A percentile compares a stretch with the other conserved stretches of the same genome.
phyloP scores from a whole-genome alignment of 2,329 filamentous ascomycete genomes.

The Pyrenophora tritici-repentis region DNA sequence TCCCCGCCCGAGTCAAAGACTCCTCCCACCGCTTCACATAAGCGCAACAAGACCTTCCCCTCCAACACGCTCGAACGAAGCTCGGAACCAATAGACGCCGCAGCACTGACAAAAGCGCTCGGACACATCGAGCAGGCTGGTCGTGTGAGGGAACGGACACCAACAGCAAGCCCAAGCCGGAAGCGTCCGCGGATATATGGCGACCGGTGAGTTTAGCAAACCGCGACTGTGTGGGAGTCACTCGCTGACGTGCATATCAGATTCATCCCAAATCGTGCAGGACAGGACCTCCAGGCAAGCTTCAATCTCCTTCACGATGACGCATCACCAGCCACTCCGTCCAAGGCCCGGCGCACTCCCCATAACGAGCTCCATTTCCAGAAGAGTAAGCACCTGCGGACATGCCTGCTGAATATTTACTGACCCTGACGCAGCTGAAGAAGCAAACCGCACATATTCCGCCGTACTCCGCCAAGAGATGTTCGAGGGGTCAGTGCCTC shows the following conservation, averaged over 20 bases:
- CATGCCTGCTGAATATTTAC: neutral
- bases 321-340: constrained; percentile 88
- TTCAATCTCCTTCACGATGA: constrained; percentile 92
- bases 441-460: constrained; percentile 93
- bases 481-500: constrained; percentile 88
- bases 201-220: constrained; percentile 45
- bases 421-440: constrained; percentile 66
- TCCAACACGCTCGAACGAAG: constrained; percentile 39
- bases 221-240: too few species aligned
- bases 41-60: constrained; percentile 48
- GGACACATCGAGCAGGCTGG: constrained; percentile 65
- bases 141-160: constrained; percentile 64
- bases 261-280: constrained; percentile 93
- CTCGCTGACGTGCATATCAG: constrained; percentile 53
- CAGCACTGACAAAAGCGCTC: constrained; percentile 64
- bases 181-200: constrained; percentile 72
- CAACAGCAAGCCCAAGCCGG: constrained; percentile 68
- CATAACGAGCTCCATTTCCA: constrained; percentile 94
- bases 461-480: constrained; percentile 86
- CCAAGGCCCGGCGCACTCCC: constrained; percentile 79
- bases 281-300: constrained; percentile 90
- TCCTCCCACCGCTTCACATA: constrained; percentile 61
- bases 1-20: constrained; percentile 65
- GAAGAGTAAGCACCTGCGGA: constrained; percentile 60
- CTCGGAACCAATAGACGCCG: constrained; percentile 63